Conservation (phyloP, 2,329 filamentous ascomycete genomes). For the Venturia nashicola region DNA sequence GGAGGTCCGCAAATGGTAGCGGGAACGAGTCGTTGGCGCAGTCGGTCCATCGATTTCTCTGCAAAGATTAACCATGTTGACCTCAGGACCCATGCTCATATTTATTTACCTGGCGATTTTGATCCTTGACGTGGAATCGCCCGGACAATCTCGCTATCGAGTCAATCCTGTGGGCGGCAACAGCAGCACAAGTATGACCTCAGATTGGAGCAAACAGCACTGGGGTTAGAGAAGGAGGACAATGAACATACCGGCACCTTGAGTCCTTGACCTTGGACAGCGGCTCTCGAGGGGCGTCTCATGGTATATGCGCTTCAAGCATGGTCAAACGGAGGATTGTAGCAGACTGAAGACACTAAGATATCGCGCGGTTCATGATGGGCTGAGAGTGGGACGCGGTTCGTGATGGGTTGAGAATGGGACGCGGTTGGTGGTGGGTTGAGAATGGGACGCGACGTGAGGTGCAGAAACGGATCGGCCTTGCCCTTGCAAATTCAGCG, state of each 20-base stretch:
- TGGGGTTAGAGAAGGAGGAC: not conserved
- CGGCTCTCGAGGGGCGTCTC: not conserved
- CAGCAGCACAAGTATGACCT: not conserved
- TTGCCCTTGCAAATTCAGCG: not conserved
- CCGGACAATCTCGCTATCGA: too few relatives aligned
- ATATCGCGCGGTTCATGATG: slow-evolving; percentile 2
- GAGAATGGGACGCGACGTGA: not conserved
- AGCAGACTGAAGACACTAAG: not conserved
- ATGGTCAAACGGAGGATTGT: not conserved
- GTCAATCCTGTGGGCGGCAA: too few relatives aligned
- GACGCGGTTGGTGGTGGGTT: not conserved
- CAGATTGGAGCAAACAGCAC: not conserved
- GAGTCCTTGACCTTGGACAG: not conserved
- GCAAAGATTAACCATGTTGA: too few relatives aligned
- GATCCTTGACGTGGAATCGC: too few relatives aligned
- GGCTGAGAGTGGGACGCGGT: not conserved
- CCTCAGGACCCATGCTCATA: too few relatives aligned
- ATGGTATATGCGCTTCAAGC: not conserved
- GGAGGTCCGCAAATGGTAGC: too few relatives aligned
- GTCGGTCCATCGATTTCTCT: too few relatives aligned
- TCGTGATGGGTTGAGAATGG: not conserved
- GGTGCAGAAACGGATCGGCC: not conserved
- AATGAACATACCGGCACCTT: not conserved
- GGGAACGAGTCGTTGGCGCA: too few relatives aligned
- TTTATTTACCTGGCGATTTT: too few relatives aligned